phyloP scores from a whole-genome alignment of 2,329 filamentous ascomycete species.

The Leptographium flavum region DNA sequence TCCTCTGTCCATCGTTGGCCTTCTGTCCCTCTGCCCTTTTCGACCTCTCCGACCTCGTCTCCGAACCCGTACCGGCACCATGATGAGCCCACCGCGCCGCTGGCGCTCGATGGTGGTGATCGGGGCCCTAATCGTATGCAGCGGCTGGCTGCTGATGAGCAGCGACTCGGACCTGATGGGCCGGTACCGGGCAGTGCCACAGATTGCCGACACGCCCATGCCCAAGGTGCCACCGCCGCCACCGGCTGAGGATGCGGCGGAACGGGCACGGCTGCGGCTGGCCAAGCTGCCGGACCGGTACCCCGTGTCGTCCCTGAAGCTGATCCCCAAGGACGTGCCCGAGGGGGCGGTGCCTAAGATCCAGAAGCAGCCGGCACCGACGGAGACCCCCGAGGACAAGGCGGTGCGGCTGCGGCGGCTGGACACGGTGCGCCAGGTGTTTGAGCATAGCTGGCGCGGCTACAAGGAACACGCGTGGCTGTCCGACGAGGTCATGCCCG shows the following conservation, averaged over 20 bases:
- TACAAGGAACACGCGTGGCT: slow-evolving; percentile 52
- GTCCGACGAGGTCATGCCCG: slow-evolving; percentile 46
- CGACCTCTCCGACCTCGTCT: background rate
- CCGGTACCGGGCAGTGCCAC: background rate
- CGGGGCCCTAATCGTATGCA: slow-evolving; percentile 2
- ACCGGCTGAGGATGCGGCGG: background rate
- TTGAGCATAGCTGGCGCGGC: slow-evolving; percentile 40
- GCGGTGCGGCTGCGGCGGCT: slow-evolving; percentile 23
- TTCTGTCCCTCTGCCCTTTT: background rate
- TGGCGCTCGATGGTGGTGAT: slow-evolving; percentile 10
- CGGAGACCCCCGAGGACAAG: slow-evolving; percentile 22
- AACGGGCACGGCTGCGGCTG: slow-evolving; percentile 8
- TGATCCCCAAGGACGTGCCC: slow-evolving; percentile 22
- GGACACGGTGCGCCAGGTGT: slow-evolving; percentile 33
- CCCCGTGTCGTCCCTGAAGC: slow-evolving; percentile 17
- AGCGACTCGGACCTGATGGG: slow-evolving; percentile 2
- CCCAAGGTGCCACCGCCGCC: slow-evolving; percentile 5
- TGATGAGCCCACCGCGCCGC: slow-evolving; percentile 10
- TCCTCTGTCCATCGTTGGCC: too few relatives aligned
- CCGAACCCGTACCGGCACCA: background rate
- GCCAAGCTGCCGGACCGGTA: slow-evolving; percentile 21
- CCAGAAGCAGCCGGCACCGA: slow-evolving; percentile 38
- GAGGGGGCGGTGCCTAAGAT: slow-evolving; percentile 39
- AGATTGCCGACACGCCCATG: background rate
- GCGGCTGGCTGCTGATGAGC: slow-evolving; percentile 2